A percentile compares a stretch with the other conserved stretches of the same genome.
Conservation (phyloP, 2,329 filamentous ascomycete species). For the Fusarium nelsonii region DNA sequence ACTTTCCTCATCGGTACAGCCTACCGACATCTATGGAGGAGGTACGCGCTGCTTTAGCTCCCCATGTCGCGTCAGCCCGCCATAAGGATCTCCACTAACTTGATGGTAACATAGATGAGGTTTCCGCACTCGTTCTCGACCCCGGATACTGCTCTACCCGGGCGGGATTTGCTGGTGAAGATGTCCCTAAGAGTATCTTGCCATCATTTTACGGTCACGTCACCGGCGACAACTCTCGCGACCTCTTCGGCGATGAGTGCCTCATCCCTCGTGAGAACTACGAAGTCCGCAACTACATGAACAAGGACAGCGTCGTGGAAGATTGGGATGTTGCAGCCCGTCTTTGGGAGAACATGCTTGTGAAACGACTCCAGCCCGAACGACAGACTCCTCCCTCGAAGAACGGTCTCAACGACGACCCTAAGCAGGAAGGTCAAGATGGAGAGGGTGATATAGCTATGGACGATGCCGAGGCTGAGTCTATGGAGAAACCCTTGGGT, state of each 20-base stretch:
- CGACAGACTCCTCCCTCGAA: constrained; percentile 76
- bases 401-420: constrained; percentile 82
- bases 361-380: constrained; percentile 85
- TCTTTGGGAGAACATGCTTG: constrained; percentile 93
- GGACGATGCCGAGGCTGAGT: constrained; percentile 59
- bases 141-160: constrained; percentile 91
- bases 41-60: constrained; percentile 56
- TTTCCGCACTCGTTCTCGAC: constrained; percentile 96
- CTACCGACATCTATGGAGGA: constrained; percentile 74
- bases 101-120: constrained; percentile 77
- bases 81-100: constrained; percentile 37
- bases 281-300: constrained; percentile 93
- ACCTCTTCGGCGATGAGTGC: constrained; percentile 90
- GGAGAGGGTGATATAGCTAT: constrained; percentile 71
- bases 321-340: constrained; percentile 94
- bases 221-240: constrained; percentile 60
- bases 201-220: constrained; percentile 87
- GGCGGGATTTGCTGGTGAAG: constrained; percentile 97
- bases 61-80: constrained; percentile 35
- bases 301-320: constrained; percentile 87
- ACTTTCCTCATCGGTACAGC: constrained; percentile 67
- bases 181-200: constrained; percentile 92
- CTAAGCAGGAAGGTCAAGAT: constrained; percentile 69
- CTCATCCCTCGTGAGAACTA: constrained; percentile 81
- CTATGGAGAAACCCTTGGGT: constrained; percentile 81